These are phyloP conservation scores for Fusarium sp. DNA, from an alignment of 2,329 filamentous ascomycete species.

Conservation along the genomic window DNA sequence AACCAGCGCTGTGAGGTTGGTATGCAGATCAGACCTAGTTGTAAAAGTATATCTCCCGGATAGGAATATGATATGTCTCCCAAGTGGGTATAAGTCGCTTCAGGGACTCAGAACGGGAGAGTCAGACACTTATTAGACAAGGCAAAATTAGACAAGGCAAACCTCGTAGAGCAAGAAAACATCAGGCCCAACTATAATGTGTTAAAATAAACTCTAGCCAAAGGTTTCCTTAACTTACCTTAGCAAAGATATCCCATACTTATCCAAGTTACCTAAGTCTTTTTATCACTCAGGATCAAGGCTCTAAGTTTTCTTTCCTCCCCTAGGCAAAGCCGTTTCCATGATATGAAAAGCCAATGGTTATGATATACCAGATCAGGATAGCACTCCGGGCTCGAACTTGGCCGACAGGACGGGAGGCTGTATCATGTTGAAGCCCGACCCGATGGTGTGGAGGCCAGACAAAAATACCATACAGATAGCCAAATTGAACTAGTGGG, in stretches of 20 bases:
- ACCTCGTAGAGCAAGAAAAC: neutral
- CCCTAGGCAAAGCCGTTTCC: neutral
- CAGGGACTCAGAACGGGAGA: neutral
- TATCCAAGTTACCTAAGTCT: neutral
- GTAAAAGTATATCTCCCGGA: neutral
- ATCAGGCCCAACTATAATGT: neutral
- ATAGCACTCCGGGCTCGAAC: neutral
- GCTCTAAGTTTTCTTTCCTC: neutral
- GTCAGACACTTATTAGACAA: neutral
- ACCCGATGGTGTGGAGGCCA: neutral
- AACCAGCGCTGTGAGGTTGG: constrained; percentile 9
- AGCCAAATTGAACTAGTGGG: neutral
- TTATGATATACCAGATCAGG: neutral
- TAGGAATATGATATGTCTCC: neutral
- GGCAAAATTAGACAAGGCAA: neutral
- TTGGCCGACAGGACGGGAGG: neutral
- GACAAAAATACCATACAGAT: neutral
- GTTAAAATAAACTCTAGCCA: neutral
- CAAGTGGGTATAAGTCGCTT: neutral
- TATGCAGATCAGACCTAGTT: constrained; percentile 26
- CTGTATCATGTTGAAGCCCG: neutral
- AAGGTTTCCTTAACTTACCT: neutral
- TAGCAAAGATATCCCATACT: neutral
- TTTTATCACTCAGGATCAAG: neutral
- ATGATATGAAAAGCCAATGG: neutral